Conservation (phyloP, 2,329 filamentous ascomycete genomes). For the Kalmusia sp. region DNA sequence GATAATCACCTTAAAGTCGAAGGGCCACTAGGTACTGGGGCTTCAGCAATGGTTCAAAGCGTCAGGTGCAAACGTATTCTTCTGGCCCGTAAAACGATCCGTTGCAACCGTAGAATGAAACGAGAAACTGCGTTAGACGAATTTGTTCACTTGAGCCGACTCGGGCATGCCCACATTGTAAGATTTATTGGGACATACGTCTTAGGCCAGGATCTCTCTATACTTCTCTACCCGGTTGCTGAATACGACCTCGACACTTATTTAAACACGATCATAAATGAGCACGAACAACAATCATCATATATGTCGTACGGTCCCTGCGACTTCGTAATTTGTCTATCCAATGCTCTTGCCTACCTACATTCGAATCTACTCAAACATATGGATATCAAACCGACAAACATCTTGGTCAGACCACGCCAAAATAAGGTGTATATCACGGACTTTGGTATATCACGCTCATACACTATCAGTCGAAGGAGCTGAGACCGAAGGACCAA, state of each 20-base stretch:
- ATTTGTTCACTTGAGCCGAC: conserved; percentile 18
- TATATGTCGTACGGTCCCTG: too few species aligned
- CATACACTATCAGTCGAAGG: conserved; percentile 14
- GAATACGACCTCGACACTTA: conserved; percentile 18
- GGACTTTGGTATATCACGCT: conserved; percentile 30
- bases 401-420: conserved; percentile 16
- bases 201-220: conserved; percentile 18
- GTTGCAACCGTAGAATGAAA: conserved; percentile 15
- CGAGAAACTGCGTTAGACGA: conserved; percentile 20
- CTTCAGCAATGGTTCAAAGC: conserved; percentile 17
- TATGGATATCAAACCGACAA: conserved; percentile 35
- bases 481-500: conserved; percentile 21
- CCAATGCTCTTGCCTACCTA: conserved; percentile 17
- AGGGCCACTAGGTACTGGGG: conserved; percentile 8
- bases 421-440: conserved; percentile 25
- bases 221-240: conserved; percentile 25
- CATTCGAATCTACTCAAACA: conserved; percentile 23
- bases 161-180: conserved; percentile 24
- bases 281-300: too few species aligned
- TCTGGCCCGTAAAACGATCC: conserved; percentile 24
- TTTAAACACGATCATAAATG: neutral
- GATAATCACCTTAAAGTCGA: neutral
- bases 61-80: conserved; percentile 21
- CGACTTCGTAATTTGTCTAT: conserved; percentile 18
- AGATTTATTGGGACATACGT: conserved; percentile 26